phyloP scores from a whole-genome alignment of 1,284 basidiomycete species.

The Naganishia albida region DNA sequence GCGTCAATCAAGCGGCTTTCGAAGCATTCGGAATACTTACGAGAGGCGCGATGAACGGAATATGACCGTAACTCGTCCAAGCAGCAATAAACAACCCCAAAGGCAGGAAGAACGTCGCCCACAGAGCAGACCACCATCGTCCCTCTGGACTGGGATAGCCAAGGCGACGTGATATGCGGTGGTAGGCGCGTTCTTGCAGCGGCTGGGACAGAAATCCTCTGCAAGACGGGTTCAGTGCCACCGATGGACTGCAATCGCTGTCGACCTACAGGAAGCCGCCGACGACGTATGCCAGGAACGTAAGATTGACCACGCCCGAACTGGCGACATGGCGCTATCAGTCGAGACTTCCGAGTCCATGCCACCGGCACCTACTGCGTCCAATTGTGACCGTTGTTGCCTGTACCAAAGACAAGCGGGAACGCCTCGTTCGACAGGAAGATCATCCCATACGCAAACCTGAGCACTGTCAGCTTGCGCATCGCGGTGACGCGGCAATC shows the following conservation, averaged over 20 bases:
- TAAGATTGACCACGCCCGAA: constrained; percentile 42
- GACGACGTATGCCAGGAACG: constrained; percentile 42
- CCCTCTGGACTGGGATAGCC: constrained; percentile 40
- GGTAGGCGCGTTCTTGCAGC: constrained; percentile 40
- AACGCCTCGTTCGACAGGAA: constrained; percentile 47
- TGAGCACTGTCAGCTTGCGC: constrained; percentile 16
- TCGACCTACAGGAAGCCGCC: constrained; percentile 37
- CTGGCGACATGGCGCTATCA: constrained; percentile 22
- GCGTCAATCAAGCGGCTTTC: background rate
- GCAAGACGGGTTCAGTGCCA: background rate
- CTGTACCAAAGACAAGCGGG: constrained; percentile 42
- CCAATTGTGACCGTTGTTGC: constrained; percentile 42
- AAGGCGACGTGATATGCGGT: constrained; percentile 24
- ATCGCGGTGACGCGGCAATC: too few species aligned
- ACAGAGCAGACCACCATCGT: constrained; percentile 41
- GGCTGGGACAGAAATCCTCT: constrained; percentile 39
- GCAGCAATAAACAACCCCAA: constrained; percentile 45
- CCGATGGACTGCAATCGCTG: too few species aligned
- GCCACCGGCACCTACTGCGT: constrained; percentile 36
- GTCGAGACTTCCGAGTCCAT: background rate
- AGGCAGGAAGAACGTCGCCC: constrained; percentile 43
- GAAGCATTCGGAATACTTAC: constrained; percentile 4
- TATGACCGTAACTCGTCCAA: constrained; percentile 41
- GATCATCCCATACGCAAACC: constrained; percentile 44
- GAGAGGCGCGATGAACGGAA: constrained; percentile 42